Percentiles rank a stretch among this genome's conserved stretches.
Evolutionary conservation across 176 grass and related monocot species (phyloP).

Genomic region (Echinochloa phyllopogon): DNA sequence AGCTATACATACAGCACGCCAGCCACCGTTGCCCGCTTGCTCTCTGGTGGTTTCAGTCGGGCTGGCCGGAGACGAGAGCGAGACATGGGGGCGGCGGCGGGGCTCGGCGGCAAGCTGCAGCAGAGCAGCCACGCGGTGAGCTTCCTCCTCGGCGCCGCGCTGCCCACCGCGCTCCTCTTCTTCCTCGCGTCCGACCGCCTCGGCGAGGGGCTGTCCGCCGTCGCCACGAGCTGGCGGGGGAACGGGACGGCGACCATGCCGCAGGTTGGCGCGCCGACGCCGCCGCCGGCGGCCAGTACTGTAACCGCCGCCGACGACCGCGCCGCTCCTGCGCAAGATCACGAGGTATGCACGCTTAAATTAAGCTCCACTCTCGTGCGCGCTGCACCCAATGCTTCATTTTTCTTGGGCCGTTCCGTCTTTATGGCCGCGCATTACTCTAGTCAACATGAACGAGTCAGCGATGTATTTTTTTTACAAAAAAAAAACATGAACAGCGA

Average conservation of each 20-base stretch:
- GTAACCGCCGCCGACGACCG: background rate
- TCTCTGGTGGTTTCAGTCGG: background rate
- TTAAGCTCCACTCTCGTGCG: background rate
- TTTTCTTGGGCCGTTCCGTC: background rate
- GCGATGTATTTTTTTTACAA: no score
- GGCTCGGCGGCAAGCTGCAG: no score
- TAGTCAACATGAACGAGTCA: background rate
- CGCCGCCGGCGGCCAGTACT: background rate
- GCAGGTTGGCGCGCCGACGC: background rate
- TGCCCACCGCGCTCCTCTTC: slow-evolving; percentile 38
- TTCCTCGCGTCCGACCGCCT: slow-evolving; percentile 43
- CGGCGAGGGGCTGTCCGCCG: background rate
- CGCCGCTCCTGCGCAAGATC: background rate
- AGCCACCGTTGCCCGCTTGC: background rate
- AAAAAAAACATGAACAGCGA: no score
- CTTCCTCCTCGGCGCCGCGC: slow-evolving; percentile 55
- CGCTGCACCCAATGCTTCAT: background rate
- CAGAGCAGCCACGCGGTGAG: slow-evolving; percentile 12
- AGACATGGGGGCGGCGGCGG: no score
- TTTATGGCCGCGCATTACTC: background rate
- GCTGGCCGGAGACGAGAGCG: background rate
- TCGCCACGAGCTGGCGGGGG: no score
- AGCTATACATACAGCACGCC: background rate
- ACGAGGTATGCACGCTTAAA: background rate
- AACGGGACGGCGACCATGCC: background rate